A percentile compares a stretch with the other conserved stretches of the same genome.
These are phyloP conservation scores for Globisporangium nunn DNA, from an alignment of 352 stramenopile species.

Conservation along the genomic window DNA sequence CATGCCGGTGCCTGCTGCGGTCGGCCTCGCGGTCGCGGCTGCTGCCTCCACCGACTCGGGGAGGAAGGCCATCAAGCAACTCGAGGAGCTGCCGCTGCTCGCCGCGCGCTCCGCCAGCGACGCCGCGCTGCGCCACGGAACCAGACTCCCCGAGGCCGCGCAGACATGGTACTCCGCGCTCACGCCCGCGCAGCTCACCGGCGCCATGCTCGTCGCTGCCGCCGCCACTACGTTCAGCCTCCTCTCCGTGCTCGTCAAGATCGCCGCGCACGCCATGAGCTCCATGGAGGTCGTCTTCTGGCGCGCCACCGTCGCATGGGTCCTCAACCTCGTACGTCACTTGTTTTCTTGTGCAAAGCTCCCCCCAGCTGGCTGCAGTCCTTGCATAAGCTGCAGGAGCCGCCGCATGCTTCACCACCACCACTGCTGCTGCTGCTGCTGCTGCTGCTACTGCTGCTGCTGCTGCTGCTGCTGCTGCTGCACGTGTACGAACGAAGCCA, in stretches of 20 bases:
- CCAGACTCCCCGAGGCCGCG: background rate
- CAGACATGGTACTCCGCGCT: constrained; percentile 11
- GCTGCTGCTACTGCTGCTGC: too few species aligned
- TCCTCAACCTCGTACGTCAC: constrained; percentile 46
- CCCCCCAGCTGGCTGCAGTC: too few species aligned
- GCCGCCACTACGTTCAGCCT: constrained; percentile 57
- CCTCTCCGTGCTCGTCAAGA: constrained; percentile 55
- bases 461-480: too few species aligned
- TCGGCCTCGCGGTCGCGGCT: constrained; percentile 6
- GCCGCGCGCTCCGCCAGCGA: constrained; percentile 19
- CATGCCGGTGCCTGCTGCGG: constrained; percentile 7
- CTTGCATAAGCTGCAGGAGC: too few species aligned
- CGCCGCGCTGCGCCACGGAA: background rate
- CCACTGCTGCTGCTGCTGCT: too few species aligned
- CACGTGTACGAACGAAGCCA: too few species aligned
- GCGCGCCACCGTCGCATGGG: constrained; percentile 43
- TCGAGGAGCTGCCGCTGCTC: constrained; percentile 36
- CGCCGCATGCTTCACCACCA: too few species aligned
- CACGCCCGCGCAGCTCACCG: constrained; percentile 12
- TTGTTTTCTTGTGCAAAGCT: too few species aligned
- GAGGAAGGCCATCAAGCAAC: constrained; percentile 30
- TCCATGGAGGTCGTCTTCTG: constrained; percentile 65
- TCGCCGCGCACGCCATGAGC: constrained; percentile 35
- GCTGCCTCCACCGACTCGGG: constrained; percentile 9
- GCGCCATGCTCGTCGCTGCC: constrained; percentile 33